phyloP scores from a whole-genome alignment of 106 monocot species.

The Acanthochlamys bracteata region DNA sequence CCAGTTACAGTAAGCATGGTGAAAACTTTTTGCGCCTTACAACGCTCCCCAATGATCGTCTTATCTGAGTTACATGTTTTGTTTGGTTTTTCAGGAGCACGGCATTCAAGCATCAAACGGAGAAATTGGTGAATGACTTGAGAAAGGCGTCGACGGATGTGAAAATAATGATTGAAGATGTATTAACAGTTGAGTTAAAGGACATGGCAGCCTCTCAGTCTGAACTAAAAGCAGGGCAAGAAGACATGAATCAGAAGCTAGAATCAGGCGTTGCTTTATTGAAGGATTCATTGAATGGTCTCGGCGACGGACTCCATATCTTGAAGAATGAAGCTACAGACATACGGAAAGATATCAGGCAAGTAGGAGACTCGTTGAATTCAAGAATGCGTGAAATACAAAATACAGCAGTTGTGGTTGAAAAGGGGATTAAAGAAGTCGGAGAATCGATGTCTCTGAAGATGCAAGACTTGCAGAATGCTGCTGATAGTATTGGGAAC shows the following conservation, averaged over 20 bases:
- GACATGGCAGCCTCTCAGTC: conserved; percentile 44
- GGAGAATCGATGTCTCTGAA: conserved; percentile 55
- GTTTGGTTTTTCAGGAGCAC: conserved; percentile 27
- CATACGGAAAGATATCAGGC: too few relatives aligned
- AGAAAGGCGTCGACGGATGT: conserved; percentile 40
- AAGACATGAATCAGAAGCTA: conserved; percentile 44
- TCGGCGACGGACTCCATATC: conserved; percentile 59
- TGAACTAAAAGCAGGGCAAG: conserved; percentile 41
- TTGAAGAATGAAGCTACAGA: conserved; percentile 50
- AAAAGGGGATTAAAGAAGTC: conserved; percentile 42
- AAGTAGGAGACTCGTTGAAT: too few relatives aligned
- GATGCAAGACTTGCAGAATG: conserved; percentile 75
- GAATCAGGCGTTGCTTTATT: conserved; percentile 39
- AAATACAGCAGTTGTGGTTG: conserved; percentile 38
- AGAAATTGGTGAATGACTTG: conserved; percentile 72
- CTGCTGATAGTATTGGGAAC: conserved; percentile 51
- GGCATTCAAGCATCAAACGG: conserved; percentile 66
- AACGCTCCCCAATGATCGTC: neutral
- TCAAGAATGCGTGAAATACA: too few relatives aligned
- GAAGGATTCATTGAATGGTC: conserved; percentile 42
- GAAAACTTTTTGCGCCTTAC: neutral
- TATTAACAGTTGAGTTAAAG: conserved; percentile 55
- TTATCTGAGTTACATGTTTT: neutral
- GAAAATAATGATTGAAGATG: conserved; percentile 36
- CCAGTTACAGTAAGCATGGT: conserved; percentile 58